Evolutionary conservation across 1,284 basidiomycete species (phyloP), one percentile per base, ranked within the genome.

Genomic region (Macrocystidia cucumis): DNA sequence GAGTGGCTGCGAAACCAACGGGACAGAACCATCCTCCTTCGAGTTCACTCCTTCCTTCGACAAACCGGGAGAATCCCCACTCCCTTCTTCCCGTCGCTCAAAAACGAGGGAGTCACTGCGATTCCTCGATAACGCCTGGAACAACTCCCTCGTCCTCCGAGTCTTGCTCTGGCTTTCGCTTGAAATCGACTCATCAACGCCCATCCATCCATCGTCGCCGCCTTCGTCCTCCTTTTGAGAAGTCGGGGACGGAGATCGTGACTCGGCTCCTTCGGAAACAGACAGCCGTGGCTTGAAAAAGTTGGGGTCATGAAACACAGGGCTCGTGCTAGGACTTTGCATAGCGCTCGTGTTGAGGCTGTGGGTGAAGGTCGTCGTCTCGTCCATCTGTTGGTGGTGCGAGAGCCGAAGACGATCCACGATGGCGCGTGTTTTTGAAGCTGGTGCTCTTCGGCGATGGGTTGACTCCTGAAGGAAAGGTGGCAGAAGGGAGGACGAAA

Each of bases 351-450:
- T 52, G 12, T 35, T 35, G 32, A 44, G 40, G 27, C 18, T 35
- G 5, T 27, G 25, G 25, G 25, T 12, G 16, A 12, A n/a, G 16
- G 5, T 16, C 23, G 9, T 40, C 14, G 23, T 33, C 8, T 32
- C 33, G 20, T 19, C 30, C 11, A 7, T 21, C 29, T 49, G 30
- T n/a, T 34, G 35, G 20, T 43, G 46, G 19, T 39, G 9, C n/a
- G 50, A 47, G 5, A 60, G 63, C 20, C 63, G 59, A 16, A 69
- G 46, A 16, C 56, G 57, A 43, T 69, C 65, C 30, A 69, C 64
- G 27, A 69, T 62, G 33, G 65, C 59, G 12, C 67, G 62, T 16
- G 67, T 69, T 44, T 59, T 60, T n/a, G 67, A 69, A 25, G 55
- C 49, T 16, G 61, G 50, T 4, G 47, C 43, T 26, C 61, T 63